Conservation (phyloP, 108 stramenopile species). For the Aureococcus anophagefferens region DNA sequence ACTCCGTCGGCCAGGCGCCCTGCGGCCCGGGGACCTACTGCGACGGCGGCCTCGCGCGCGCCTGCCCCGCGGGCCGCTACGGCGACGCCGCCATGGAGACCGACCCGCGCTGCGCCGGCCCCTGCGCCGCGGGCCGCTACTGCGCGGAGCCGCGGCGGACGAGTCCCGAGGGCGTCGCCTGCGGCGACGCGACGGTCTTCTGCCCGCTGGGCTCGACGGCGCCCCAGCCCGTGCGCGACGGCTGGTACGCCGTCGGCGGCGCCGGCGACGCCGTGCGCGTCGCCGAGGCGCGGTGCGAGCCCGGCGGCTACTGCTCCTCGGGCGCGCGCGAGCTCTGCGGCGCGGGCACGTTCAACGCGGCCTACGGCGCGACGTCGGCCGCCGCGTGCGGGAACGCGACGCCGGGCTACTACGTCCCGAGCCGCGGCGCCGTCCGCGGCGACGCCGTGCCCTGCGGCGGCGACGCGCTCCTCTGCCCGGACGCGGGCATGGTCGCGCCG, state of each 20-base stretch:
- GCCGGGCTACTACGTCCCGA: neutral
- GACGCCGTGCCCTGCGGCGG: neutral
- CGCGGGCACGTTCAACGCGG: neutral
- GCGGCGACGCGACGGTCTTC: neutral
- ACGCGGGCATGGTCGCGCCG: neutral
- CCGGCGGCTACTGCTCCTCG: neutral
- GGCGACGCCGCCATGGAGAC: neutral
- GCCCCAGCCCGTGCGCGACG: neutral
- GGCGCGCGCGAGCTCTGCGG: neutral
- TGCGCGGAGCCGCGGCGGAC: neutral
- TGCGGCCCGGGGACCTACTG: neutral
- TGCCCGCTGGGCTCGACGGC: neutral
- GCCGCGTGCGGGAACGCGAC: neutral
- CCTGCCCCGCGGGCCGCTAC: neutral
- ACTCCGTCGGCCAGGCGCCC: neutral
- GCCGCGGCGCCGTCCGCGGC: neutral
- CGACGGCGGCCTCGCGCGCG: neutral
- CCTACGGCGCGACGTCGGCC: neutral
- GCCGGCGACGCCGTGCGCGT: neutral
- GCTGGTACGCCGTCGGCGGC: neutral
- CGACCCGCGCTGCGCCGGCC: neutral
- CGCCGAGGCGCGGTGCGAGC: neutral
- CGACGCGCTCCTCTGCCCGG: neutral
- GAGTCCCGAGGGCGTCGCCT: neutral
- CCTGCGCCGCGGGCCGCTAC: slow-evolving; percentile 3